Evolutionary conservation across 2,329 filamentous ascomycete genomes (phyloP).

Genomic region (Seiridium cupressi): DNA sequence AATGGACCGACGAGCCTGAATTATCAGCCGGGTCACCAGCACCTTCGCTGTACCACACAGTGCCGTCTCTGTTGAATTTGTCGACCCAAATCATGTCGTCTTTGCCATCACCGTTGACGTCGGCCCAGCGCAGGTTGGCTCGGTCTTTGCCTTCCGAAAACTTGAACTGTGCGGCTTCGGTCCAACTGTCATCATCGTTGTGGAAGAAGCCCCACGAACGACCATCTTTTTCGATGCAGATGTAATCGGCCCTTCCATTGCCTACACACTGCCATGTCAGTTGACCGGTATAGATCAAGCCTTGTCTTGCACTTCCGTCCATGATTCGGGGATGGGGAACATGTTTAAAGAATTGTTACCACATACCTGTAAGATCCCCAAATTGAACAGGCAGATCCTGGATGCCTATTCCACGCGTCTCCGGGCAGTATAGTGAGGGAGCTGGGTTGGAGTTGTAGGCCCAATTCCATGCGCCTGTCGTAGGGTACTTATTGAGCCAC

Average conservation of each 20-base stretch:
- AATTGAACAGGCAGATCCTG: slow-evolving; percentile 26
- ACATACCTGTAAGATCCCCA: slow-evolving; percentile 27
- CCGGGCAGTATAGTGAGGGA: slow-evolving; percentile 13
- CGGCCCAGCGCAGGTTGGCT: slow-evolving; percentile 33
- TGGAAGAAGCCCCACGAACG: slow-evolving; percentile 22
- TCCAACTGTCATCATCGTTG: slow-evolving; percentile 12
- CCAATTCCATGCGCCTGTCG: slow-evolving; percentile 10
- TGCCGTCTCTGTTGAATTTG: slow-evolving; percentile 30
- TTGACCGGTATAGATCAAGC: too few relatives aligned
- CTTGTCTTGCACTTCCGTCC: too few relatives aligned
- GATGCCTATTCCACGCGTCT: slow-evolving; percentile 22
- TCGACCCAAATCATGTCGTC: slow-evolving; percentile 34
- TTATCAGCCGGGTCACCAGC: not conserved
- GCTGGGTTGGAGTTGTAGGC: slow-evolving; percentile 9
- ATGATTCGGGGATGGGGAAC: too few relatives aligned
- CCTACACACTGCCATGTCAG: too few relatives aligned
- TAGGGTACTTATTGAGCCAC: slow-evolving; percentile 21
- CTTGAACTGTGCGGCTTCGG: slow-evolving; percentile 26
- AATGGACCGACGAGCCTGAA: slow-evolving; percentile 13
- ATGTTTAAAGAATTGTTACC: too few relatives aligned
- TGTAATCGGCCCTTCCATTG: slow-evolving; percentile 25
- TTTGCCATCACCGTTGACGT: slow-evolving; percentile 35
- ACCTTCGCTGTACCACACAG: slow-evolving; percentile 30
- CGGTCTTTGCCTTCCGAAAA: slow-evolving; percentile 26
- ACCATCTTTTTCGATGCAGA: slow-evolving; percentile 29